A percentile compares a stretch with the other conserved stretches of the same genome.
These are phyloP conservation scores for Cercospora canescens DNA, from an alignment of 2,329 filamentous ascomycete species.

Conservation along the genomic window DNA sequence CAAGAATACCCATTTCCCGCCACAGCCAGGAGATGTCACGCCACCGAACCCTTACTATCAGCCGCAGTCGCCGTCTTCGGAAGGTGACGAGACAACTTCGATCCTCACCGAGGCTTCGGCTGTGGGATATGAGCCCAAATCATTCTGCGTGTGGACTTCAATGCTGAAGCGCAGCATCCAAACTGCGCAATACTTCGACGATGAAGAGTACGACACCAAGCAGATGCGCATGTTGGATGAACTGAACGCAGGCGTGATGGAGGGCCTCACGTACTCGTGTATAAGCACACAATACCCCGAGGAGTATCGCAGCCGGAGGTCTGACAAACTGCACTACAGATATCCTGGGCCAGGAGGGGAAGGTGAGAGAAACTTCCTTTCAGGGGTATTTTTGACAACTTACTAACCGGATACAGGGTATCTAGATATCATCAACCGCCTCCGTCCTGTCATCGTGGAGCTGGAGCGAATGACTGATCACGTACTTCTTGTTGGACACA, in stretches of 20 bases:
- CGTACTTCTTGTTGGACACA: slow-evolving; percentile 86
- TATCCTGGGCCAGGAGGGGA: slow-evolving; percentile 96
- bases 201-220: slow-evolving; percentile 95
- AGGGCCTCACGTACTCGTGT: slow-evolving; percentile 91
- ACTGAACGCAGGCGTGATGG: slow-evolving; percentile 87
- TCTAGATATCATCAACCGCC: slow-evolving; percentile 91
- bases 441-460: slow-evolving; percentile 93
- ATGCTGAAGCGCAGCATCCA: slow-evolving; percentile 91
- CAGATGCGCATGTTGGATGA: slow-evolving; percentile 75
- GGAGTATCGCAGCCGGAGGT: slow-evolving; percentile 76
- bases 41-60: slow-evolving; percentile 89
- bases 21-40: slow-evolving; percentile 84
- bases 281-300: slow-evolving; percentile 77
- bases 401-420: slow-evolving; percentile 55
- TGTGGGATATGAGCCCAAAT: slow-evolving; percentile 62
- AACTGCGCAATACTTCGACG: slow-evolving; percentile 87
- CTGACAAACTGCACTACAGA: slow-evolving; percentile 91
- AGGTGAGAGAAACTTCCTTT: slow-evolving; percentile 38
- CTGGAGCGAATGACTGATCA: slow-evolving; percentile 97
- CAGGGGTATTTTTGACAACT: background rate
- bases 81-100: slow-evolving; percentile 16
- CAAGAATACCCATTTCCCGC: slow-evolving; percentile 79
- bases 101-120: slow-evolving; percentile 21
- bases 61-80: slow-evolving; percentile 37
- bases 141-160: slow-evolving; percentile 97